Base-by-base conservation (phyloP, 495 filamentous ascomycete genomes). In the Talaromyces ruber region DNA sequence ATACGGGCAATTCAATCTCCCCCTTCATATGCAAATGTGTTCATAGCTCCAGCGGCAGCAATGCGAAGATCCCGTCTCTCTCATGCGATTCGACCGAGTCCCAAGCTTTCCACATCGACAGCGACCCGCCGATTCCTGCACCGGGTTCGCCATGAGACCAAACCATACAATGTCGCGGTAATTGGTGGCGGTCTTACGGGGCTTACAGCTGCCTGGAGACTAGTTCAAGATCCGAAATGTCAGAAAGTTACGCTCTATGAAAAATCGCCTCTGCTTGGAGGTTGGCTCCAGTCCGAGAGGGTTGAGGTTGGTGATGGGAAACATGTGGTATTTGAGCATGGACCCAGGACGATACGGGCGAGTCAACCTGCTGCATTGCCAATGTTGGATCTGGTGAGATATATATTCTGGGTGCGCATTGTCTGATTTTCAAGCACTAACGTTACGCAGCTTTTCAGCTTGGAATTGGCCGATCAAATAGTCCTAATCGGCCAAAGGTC, bases 161-260 rank as follows among this genome's bases (percentile, higher is more conserved):
- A 61, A 45, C 67, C 70, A 18, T 76, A 77, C 64, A 70, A 83
- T 65, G 82, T 89, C 64, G 92, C 89, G 39, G 81, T 97, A 18
- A 72, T 96, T 14, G 94, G 95, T 37, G 93, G 86, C 60, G 95
- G 95, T 57, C 89, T 99, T 68, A 94, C 93, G 16, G 95, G 95
- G 37, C 83, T 99, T 57, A 84, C 90, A 28, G 81, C 85, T 34
- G 93, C 93, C 21, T 91, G 86, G 74, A 89, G 87, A 70, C 74
- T 96, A 16, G 69, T 83, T 6, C 82, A 82, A 51, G 71, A 82
- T 59, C 72, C 86, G 4, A 82, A 86, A 4, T 79, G 83, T 50
- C 76, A 79, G 11, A 76, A 81, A 8, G 83, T 98, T 62, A 93
- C 88, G 3, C 66, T 99, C 6, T 96, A 89, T 67, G 95, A 99